Conservation (phyloP, 169 alveolate species). For the Cryptosporidium parvum region DNA sequence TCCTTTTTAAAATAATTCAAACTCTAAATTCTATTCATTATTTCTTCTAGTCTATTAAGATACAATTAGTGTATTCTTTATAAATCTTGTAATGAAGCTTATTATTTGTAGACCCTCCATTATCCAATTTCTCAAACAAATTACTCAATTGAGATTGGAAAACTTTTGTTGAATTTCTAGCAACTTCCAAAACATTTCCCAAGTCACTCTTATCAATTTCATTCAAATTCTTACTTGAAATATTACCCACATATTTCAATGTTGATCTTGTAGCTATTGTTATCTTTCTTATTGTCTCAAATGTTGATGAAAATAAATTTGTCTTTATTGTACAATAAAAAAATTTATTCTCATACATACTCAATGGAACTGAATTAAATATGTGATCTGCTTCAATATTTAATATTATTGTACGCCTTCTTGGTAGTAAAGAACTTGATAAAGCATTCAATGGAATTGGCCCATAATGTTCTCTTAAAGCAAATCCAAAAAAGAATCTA, state of each 20-base stretch:
- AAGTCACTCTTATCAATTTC: not conserved
- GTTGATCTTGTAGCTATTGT: constrained; percentile 45
- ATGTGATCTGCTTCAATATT: constrained; percentile 53
- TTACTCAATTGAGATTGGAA: constrained; percentile 32
- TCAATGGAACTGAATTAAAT: constrained; percentile 33
- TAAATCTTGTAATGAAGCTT: constrained; percentile 50
- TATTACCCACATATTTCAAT: constrained; percentile 7
- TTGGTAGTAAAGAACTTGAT: constrained; percentile 38
- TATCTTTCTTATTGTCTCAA: constrained; percentile 57
- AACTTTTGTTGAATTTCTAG: constrained; percentile 23
- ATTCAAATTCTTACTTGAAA: not conserved
- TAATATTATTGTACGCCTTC: constrained; percentile 55
- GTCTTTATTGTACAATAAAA: constrained; percentile 65
- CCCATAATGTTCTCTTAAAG: constrained; percentile 7
- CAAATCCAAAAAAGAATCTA: constrained; percentile 62
- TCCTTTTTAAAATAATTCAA: not conserved
- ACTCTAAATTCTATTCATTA: not conserved
- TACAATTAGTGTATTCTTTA: constrained; percentile 54
- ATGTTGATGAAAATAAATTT: constrained; percentile 42
- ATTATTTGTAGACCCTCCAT: not conserved
- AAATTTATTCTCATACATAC: constrained; percentile 32
- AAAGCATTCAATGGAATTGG: constrained; percentile 64
- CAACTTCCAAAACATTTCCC: not conserved
- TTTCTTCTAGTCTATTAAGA: constrained; percentile 33
- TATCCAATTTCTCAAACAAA: constrained; percentile 34